Conservation (phyloP, 257 asterid genomes). For the Solanum etuberosum region DNA sequence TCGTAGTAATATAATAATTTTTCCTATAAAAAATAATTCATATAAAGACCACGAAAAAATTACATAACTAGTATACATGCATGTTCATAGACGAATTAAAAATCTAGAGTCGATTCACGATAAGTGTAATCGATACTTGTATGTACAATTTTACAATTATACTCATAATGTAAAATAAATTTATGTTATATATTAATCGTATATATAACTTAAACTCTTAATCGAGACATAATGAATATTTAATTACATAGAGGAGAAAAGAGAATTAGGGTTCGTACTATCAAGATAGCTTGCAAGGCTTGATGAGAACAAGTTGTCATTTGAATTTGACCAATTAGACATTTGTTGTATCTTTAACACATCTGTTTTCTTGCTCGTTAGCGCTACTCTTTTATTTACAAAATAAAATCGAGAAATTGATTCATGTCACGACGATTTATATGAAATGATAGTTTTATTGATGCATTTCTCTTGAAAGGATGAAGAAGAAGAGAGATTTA, state of each 20-base stretch:
- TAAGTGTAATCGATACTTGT: neutral
- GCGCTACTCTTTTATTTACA: neutral
- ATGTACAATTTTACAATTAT: neutral
- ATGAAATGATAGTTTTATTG: neutral
- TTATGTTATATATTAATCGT: neutral
- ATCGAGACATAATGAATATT: neutral
- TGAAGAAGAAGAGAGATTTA: neutral
- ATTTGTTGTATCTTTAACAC: neutral
- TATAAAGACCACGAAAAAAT: neutral
- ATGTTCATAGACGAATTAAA: neutral
- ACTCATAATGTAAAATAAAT: neutral
- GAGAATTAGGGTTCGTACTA: neutral
- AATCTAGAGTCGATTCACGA: neutral
- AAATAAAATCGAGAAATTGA: neutral
- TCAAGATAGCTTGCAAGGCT: slow-evolving; percentile 27
- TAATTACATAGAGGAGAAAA: neutral
- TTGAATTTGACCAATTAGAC: neutral
- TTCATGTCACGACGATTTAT: neutral
- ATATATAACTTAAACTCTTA: neutral
- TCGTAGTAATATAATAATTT: slow-evolving; percentile 1
- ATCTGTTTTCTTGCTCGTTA: neutral
- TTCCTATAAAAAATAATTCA: neutral
- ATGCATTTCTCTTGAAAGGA: neutral
- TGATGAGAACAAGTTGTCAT: slow-evolving; percentile 7
- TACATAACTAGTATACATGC: neutral